phyloP scores from a whole-genome alignment of 176 grass and related monocot species.

The Eremochloa ophiuroides region DNA sequence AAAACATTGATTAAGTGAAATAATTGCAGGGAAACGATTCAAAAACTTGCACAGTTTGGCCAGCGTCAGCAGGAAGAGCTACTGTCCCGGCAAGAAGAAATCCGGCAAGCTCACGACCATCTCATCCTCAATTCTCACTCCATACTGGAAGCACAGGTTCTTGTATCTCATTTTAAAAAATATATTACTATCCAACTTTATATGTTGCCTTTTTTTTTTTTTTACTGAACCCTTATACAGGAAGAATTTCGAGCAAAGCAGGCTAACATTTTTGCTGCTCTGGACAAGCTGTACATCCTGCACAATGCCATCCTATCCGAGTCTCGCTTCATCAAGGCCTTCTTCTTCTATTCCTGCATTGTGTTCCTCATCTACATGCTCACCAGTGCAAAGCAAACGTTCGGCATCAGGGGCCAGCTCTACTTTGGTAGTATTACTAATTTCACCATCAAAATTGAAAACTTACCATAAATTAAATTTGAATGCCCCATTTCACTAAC shows the following conservation, averaged over 20 bases:
- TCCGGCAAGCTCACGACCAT: constrained; percentile 67
- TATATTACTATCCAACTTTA: not conserved
- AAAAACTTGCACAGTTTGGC: constrained; percentile 64
- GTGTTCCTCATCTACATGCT: constrained; percentile 96
- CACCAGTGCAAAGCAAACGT: constrained; percentile 89
- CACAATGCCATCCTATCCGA: constrained; percentile 76
- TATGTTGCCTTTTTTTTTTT: not conserved
- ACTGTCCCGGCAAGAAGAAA: constrained; percentile 62
- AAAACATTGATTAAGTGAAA: not conserved
- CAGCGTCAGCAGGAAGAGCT: constrained; percentile 78
- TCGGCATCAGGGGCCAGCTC: constrained; percentile 64
- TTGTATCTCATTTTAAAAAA: not conserved
- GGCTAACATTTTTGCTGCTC: constrained; percentile 72
- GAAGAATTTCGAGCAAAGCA: constrained; percentile 92
- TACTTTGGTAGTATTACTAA: constrained; percentile 52
- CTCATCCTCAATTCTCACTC: constrained; percentile 74
- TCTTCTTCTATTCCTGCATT: constrained; percentile 87
- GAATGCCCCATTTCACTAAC: not conserved
- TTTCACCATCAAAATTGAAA: not conserved
- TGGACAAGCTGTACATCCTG: constrained; percentile 83
- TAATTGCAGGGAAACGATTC: constrained; percentile 45
- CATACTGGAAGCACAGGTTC: constrained; percentile 79
- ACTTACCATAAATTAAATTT: no score
- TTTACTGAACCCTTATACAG: constrained; percentile 16
- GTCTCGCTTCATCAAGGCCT: constrained; percentile 90